Base-by-base conservation (phyloP, 179 eudicot species). In the Gypsophila paniculata region DNA sequence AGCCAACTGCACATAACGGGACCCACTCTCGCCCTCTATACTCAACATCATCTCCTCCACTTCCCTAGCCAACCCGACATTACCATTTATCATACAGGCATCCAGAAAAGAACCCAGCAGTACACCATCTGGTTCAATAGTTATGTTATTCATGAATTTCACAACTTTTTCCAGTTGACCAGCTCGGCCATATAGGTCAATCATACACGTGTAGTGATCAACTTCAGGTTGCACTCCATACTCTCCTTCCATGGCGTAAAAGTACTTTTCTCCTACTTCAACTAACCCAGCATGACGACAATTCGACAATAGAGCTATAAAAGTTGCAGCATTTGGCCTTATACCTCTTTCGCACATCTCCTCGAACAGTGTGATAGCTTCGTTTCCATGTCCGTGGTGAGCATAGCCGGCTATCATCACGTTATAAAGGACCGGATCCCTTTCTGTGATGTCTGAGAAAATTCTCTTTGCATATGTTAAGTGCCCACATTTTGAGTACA, bases 401-500 rank as follows among this genome's bases (percentile, higher is more conserved):
- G 91, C 98, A 82, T 75, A 87, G 42, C 87, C 97, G 65, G 89
- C 83, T 66, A 93, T 89, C 93, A 91, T 88, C 22, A 88, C 87
- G 73, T 93, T 93, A 80, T 91, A 89, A 17, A 88, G 82, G 72
- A 91, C 82, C n/a, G 80, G 38, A 66, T 91, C 98, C 69, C 72
- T 82, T 42, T 68, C 38, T 59, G 23, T 22, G 51, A 75, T 57
- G 29, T 69, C 71, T 25, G 52, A 42, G 70, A 93, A 93, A 9
- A 83, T 61, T 64, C 77, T 83, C 60, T 81, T 73, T 9, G 97
- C 96, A 61, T 84, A 89, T 8, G n/a, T 61, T 70, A 91, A 73
- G 48, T 83, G 75, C n/a, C 98, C 98, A 72, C 97, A 88, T 81
- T 93, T 93, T 8, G 93, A 83, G 74, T 93, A 91, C 97, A 89